phyloP scores from a whole-genome alignment of 768 basidiomycete species.

The Dioszegia aurantiaca region DNA sequence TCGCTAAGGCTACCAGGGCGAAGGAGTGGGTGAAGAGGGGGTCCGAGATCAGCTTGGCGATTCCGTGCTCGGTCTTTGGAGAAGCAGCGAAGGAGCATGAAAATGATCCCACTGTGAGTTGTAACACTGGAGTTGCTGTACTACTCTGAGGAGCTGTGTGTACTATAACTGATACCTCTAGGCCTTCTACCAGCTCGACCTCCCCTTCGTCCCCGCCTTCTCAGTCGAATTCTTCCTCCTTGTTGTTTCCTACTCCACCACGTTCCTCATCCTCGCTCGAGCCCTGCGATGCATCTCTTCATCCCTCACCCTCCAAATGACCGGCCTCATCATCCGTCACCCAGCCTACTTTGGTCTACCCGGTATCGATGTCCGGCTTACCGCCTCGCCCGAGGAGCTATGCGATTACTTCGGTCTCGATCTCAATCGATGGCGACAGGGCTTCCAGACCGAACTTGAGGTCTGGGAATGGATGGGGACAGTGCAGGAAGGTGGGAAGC shows the following conservation, averaged over 20 bases:
- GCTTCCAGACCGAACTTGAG: conserved; percentile 20
- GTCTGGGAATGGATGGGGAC: conserved; percentile 34
- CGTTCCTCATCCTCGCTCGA: conserved; percentile 24
- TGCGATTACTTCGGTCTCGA: conserved; percentile 33
- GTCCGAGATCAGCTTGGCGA: conserved; percentile 18
- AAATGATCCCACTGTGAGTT: not conserved
- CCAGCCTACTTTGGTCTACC: conserved; percentile 29
- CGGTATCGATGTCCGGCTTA: conserved; percentile 29
- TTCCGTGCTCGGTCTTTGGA: conserved; percentile 19
- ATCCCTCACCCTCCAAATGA: conserved; percentile 24
- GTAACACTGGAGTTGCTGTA: too few relatives aligned
- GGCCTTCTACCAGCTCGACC: conserved; percentile 39
- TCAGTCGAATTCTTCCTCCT: conserved; percentile 22
- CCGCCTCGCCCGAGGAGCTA: conserved; percentile 17
- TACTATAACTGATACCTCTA: conserved; percentile 15
- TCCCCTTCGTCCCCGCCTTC: conserved; percentile 22
- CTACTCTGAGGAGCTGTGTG: not conserved
- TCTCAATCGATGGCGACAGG: conserved; percentile 19
- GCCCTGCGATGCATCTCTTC: conserved; percentile 22
- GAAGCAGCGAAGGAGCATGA: conserved; percentile 12
- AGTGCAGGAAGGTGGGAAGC: not conserved
- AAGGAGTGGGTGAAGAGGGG: conserved; percentile 27
- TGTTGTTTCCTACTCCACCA: conserved; percentile 23
- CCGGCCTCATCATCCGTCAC: conserved; percentile 27
- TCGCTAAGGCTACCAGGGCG: conserved; percentile 3